These are phyloP conservation scores for Lanzia echinophila DNA, from an alignment of 2,329 filamentous ascomycete genomes.

Conservation along the genomic window DNA sequence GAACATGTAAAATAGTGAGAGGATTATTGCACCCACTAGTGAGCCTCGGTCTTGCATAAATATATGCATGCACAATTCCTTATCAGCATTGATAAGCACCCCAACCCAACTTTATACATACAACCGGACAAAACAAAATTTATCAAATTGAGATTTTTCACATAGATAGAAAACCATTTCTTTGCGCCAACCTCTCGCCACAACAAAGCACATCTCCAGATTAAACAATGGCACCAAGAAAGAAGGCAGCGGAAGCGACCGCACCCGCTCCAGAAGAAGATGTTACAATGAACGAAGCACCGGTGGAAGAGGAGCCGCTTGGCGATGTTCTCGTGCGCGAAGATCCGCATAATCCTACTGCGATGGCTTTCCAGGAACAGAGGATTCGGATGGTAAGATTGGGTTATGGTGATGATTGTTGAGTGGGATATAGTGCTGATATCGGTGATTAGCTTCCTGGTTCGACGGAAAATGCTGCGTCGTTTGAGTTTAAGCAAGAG, in stretches of 20 bases:
- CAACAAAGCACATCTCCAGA: neutral
- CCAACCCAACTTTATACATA: no score
- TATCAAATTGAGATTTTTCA: no score
- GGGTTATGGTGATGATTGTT: neutral
- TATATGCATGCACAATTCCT: no score
- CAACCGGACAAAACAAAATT: no score
- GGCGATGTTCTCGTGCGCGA: constrained; percentile 5
- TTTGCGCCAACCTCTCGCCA: constrained; percentile 1
- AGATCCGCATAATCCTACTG: constrained; percentile 15
- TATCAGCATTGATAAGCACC: no score
- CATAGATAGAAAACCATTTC: neutral
- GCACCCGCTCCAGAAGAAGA: constrained; percentile 18
- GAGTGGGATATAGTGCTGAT: neutral
- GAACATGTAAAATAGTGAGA: no score
- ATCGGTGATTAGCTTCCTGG: neutral
- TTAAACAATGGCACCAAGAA: constrained; percentile 21
- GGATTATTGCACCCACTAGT: no score
- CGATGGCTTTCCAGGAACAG: constrained; percentile 18
- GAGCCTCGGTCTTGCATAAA: no score
- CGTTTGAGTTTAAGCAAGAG: constrained; percentile 90
- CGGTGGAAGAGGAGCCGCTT: constrained; percentile 2
- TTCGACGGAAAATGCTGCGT: constrained; percentile 67
- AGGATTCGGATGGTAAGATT: constrained; percentile 25
- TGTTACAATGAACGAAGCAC: constrained; percentile 24
- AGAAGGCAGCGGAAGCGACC: constrained; percentile 14